A percentile compares a stretch with the other conserved stretches of the same genome.
Conservation (phyloP, 2,329 filamentous ascomycete species). For the Colletotrichum sansevieriae region DNA sequence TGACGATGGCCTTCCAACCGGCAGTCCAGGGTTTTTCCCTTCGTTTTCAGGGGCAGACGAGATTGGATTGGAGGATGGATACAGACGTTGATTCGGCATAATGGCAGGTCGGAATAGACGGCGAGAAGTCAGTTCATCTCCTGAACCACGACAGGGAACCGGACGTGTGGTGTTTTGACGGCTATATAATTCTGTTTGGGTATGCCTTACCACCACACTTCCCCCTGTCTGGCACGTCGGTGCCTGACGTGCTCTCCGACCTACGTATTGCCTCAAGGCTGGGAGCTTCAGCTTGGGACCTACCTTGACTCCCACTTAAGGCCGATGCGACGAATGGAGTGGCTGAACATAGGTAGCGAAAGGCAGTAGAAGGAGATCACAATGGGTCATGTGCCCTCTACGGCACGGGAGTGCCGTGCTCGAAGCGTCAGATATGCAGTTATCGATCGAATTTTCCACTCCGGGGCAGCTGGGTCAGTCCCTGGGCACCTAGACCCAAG, state of each 20-base stretch:
- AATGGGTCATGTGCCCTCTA: not conserved
- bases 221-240: not conserved
- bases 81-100: slow-evolving; percentile 4
- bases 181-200: not conserved
- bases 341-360: no score
- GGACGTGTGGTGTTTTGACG: not conserved
- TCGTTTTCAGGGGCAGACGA: not conserved
- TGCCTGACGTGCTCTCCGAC: slow-evolving; percentile 14
- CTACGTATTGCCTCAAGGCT: not conserved
- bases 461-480: not conserved
- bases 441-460: slow-evolving; percentile 13
- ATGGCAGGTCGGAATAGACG: slow-evolving; percentile 10
- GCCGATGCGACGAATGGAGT: slow-evolving; percentile 3
- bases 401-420: slow-evolving; percentile 14
- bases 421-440: slow-evolving; percentile 15
- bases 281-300: not conserved
- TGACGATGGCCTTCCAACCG: slow-evolving; percentile 18
- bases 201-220: slow-evolving; percentile 8
- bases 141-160: not conserved
- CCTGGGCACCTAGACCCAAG: not conserved
- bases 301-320: slow-evolving; percentile 8
- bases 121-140: slow-evolving; percentile 5
- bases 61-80: slow-evolving; percentile 7
- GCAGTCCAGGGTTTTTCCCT: not conserved
- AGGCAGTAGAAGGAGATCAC: not conserved